Base-by-base conservation (phyloP, 306 rosid species). In the Castanospermum australe region DNA sequence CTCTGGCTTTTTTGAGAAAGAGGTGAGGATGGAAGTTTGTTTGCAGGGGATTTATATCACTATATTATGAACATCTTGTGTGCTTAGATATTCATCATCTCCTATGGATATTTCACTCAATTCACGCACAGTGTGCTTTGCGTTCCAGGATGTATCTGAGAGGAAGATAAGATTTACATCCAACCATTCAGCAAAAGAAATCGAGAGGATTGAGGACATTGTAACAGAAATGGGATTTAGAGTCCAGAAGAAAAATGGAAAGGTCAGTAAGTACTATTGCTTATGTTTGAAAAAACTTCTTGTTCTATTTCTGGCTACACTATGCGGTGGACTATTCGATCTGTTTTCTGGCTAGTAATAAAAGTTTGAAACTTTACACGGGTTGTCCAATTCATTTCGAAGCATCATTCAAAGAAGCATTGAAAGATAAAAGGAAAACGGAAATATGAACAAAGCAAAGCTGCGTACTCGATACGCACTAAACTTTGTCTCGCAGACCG, bases 81-180 rank as follows among this genome's bases (percentile, higher is more conserved):
- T 50, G n/a, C 55, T 30, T 32, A 51, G 4, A 13, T 20, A n/a
- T 38, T 35, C 17, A 45, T 42, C 14, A 73, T 15, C 14, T 22
- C 33, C 22, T 15, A 6, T 10, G 39, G n/a, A 56, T 84, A 35
- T 35, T 67, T 69, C 54, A 51, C 35, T 74, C 22, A 21, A 11
- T 24, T 61, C 24, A 17, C 15, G 6, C 55, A 35, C 38, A 33
- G 45, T 67, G 5, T 42, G 11, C 61, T 78, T 41, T 22, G 66
- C 25, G 10, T 82, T 74, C 4, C 69, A 94, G 99, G 97, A 92
- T 81, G 89, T 91, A 17, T 90, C 95, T 1, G 93, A 95, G 86
- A 90, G 98, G 85, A 92, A 95, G 89, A 87, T 89, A 83, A 88
- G 98, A 73, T 95, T 95, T 84, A 91, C 99, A 61, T 95, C 98